Base-by-base conservation (phyloP, 805 yeast genomes). In the Priceomyces medius region DNA sequence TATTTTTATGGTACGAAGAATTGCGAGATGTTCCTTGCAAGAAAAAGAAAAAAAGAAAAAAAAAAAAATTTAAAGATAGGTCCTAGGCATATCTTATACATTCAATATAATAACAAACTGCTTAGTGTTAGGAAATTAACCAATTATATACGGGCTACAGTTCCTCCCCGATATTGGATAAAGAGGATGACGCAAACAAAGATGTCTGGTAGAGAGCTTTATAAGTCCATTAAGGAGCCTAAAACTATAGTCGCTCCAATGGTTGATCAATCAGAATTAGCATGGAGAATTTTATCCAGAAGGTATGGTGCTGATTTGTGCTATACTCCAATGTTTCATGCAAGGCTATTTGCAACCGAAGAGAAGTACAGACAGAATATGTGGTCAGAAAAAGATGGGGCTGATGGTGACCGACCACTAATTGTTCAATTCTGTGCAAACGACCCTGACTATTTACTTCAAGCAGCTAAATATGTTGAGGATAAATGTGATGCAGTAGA, bases 281-380 rank as follows among this genome's bases (percentile, higher is more conserved):
- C 96, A 2, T 93, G 98, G 98, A 74, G 99, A 49, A 76, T 87
- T 13, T 68, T 93, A 12, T 85, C 95, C 3, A 74, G 98, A 42
- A 72, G 76, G 44, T 84, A 90, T 54, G 99, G 99, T 3, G 98
- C 99, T 0, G 88, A 89, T 2, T 68, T 93, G 24, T 88, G 97
- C 56, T 93, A 91, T 55, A 87, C 98, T 0, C 99, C 99, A 3
- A 93, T 93, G 99, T 78, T 85, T 50, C 98, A 93, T 63, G 96
- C 99, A 3, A 74, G 89, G 37, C 66, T 90, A 28, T 93, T 93
- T 65, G 95, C 95, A 19, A 85, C 86, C 2, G 84, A 83, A 37
- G 85, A 81, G 45, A 85, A 85, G 52, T 93, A 93, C 58, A 72
- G 98, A 40, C 68, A 69, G 14, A 85, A 81, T 46, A 85, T 81